Evolutionary conservation across 352 stramenopile genomes (phyloP).

Genomic region (Heterotrichella gracilis): DNA sequence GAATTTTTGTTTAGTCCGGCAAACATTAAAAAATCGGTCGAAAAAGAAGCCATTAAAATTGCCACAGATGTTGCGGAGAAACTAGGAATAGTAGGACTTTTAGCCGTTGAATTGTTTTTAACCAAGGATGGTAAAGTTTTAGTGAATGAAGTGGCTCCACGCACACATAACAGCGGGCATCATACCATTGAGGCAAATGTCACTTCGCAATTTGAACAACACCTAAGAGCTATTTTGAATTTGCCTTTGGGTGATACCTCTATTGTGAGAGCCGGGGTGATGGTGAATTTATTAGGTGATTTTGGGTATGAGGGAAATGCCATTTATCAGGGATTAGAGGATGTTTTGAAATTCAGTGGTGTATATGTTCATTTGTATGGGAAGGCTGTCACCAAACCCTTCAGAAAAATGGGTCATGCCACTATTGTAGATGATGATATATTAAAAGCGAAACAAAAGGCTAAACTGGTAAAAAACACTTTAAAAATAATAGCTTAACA

Average conservation of each 20-base stretch:
- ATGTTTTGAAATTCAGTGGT: not conserved
- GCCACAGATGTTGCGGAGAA: constrained; percentile 28
- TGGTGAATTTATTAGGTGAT: constrained; percentile 13
- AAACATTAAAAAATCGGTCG: constrained; percentile 24
- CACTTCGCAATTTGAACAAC: constrained; percentile 43
- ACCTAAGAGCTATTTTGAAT: constrained; percentile 31
- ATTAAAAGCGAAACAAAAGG: not conserved
- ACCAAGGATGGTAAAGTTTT: constrained; percentile 28
- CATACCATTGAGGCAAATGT: constrained; percentile 47
- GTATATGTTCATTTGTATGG: constrained; percentile 15
- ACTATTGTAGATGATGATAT: constrained; percentile 13
- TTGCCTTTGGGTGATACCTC: constrained; percentile 28
- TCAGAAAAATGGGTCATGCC: constrained; percentile 15
- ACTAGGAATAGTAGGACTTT: constrained; percentile 36
- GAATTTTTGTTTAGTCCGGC: constrained; percentile 35
- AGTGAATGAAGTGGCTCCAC: constrained; percentile 40
- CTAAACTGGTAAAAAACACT: constrained; percentile 5
- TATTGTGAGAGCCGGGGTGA: not conserved
- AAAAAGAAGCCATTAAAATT: constrained; percentile 26
- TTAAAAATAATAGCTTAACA: constrained; percentile 3
- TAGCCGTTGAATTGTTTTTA: constrained; percentile 45
- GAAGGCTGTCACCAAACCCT: constrained; percentile 9
- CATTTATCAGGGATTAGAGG: not conserved
- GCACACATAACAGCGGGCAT: constrained; percentile 43
- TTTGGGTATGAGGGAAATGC: not conserved